Conservation (phyloP, 1,284 basidiomycete genomes). For the Fistulina hepatica region DNA sequence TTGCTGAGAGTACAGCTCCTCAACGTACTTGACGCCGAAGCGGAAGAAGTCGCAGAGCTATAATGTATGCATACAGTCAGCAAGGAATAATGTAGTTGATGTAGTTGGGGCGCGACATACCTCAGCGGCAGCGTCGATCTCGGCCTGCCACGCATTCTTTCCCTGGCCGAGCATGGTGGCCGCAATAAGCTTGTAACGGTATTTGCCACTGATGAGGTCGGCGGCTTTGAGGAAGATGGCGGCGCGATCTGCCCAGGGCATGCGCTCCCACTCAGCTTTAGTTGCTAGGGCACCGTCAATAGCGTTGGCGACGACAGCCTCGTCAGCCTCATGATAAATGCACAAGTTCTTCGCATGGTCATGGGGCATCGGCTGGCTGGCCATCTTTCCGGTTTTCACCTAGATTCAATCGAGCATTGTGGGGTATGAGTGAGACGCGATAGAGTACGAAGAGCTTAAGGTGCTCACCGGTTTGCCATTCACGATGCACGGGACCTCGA, state of each 20-base stretch:
- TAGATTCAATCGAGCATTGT: slow-evolving; percentile 21
- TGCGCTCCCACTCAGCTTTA: slow-evolving; percentile 81
- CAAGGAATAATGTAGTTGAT: slow-evolving; percentile 1
- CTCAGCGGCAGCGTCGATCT: slow-evolving; percentile 98
- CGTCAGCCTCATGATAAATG: slow-evolving; percentile 84
- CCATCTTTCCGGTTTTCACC: slow-evolving; percentile 78
- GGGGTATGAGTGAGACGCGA: neutral
- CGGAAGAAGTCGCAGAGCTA: slow-evolving; percentile 91
- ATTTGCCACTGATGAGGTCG: slow-evolving; percentile 90
- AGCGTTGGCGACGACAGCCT: slow-evolving; percentile 64
- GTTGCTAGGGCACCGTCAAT: slow-evolving; percentile 85
- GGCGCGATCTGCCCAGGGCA: slow-evolving; percentile 95
- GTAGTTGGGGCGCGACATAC: slow-evolving; percentile 30
- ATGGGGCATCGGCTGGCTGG: slow-evolving; percentile 75
- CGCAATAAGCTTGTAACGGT: slow-evolving; percentile 89
- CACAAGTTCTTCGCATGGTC: slow-evolving; percentile 77
- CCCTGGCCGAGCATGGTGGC: slow-evolving; percentile 98
- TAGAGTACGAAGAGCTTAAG: neutral
- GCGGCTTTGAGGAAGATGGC: slow-evolving; percentile 98
- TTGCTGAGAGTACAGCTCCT: slow-evolving; percentile 88
- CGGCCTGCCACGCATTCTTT: slow-evolving; percentile 99
- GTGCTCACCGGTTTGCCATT: slow-evolving; percentile 76
- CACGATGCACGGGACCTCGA: slow-evolving; percentile 88
- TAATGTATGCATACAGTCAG: slow-evolving; percentile 1
- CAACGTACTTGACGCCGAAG: slow-evolving; percentile 94